phyloP scores from a whole-genome alignment of 805 yeast genomes.

The Kodamaea neixiangensis region DNA sequence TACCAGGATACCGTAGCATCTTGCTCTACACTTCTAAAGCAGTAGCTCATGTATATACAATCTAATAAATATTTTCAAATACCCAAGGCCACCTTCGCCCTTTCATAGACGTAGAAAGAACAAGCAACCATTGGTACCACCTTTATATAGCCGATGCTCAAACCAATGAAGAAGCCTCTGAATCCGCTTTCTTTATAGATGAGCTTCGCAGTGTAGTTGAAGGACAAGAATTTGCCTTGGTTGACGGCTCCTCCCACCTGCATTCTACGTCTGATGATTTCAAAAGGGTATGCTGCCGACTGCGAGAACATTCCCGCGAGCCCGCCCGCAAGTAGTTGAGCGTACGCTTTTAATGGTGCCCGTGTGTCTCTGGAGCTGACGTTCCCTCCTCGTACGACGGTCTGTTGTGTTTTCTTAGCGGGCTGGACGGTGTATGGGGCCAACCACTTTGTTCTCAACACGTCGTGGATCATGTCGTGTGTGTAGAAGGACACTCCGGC shows the following conservation, averaged over 20 bases:
- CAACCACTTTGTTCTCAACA: constrained; percentile 64
- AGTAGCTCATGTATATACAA: background rate
- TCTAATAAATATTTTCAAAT: constrained; percentile 32
- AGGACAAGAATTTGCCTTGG: constrained; percentile 57
- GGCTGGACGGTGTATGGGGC: constrained; percentile 51
- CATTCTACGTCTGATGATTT: constrained; percentile 90
- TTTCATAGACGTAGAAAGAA: constrained; percentile 90
- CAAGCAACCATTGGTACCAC: constrained; percentile 98
- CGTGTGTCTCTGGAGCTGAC: constrained; percentile 43
- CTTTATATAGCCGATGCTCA: constrained; percentile 92
- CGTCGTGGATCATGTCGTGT: constrained; percentile 87
- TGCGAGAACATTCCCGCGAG: constrained; percentile 94
- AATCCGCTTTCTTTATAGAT: constrained; percentile 77
- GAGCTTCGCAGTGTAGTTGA: constrained; percentile 53
- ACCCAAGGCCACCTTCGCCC: constrained; percentile 70
- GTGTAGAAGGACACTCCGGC: constrained; percentile 97
- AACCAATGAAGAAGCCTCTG: constrained; percentile 89
- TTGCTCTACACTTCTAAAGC: no score
- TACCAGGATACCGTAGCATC: no score
- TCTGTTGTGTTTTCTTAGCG: constrained; percentile 13
- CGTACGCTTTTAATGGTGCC: constrained; percentile 81
- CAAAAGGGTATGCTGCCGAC: constrained; percentile 96
- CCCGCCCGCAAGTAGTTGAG: constrained; percentile 93
- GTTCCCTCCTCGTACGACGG: constrained; percentile 18
- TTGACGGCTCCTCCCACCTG: constrained; percentile 86